These are phyloP conservation scores for Cynanchum wilfordii DNA, from an alignment of 257 asterid species.

Conservation along the genomic window DNA sequence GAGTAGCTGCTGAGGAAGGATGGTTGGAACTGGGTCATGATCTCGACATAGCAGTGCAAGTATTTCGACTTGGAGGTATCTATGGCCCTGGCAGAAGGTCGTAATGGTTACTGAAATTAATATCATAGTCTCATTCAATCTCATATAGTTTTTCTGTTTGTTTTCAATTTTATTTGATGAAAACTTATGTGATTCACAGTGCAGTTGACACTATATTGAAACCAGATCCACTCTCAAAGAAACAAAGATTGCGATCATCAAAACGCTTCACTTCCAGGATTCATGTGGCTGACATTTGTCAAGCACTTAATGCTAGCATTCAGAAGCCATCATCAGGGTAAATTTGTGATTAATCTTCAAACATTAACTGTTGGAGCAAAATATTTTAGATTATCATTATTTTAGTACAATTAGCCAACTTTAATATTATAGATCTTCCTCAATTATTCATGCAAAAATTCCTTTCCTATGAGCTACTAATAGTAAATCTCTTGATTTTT, in stretches of 20 bases:
- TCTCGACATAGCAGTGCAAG: slow-evolving; percentile 50
- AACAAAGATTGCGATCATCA: slow-evolving; percentile 51
- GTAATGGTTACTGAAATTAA: slow-evolving; percentile 4
- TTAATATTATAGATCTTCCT: not conserved
- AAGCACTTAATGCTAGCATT: slow-evolving; percentile 70
- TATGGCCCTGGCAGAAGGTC: slow-evolving; percentile 98
- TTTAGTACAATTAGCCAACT: not conserved
- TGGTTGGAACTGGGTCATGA: slow-evolving; percentile 61
- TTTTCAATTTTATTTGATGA: slow-evolving; percentile 1
- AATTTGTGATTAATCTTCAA: slow-evolving; percentile 4
- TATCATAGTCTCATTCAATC: not conserved
- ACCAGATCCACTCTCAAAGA: slow-evolving; percentile 47
- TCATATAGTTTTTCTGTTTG: not conserved
- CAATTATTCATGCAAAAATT: no score
- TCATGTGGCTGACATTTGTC: slow-evolving; percentile 86
- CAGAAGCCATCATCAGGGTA: slow-evolving; percentile 55
- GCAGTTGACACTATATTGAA: slow-evolving; percentile 83
- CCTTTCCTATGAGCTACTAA: not conserved
- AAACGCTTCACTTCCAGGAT: slow-evolving; percentile 69
- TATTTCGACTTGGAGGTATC: slow-evolving; percentile 91
- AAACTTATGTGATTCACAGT: slow-evolving; percentile 32
- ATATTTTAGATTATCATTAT: not conserved
- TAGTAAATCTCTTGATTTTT: slow-evolving; percentile 2
- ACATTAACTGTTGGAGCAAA: not conserved
- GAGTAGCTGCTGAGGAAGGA: slow-evolving; percentile 75